Conservation (phyloP, 2,329 filamentous ascomycete species). For the Aspergillus aculeatus region DNA sequence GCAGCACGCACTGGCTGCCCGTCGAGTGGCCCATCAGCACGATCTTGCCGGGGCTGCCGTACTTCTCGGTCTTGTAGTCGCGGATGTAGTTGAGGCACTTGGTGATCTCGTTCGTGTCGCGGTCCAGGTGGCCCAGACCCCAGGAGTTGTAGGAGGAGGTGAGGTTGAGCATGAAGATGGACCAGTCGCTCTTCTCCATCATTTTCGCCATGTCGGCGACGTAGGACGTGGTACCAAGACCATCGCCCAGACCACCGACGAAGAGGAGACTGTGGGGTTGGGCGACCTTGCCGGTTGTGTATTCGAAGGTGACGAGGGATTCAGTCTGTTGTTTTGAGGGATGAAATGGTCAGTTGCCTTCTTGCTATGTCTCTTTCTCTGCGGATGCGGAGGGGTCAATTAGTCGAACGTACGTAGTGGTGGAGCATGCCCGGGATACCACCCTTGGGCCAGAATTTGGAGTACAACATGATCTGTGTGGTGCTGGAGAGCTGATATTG, state of each 20-base stretch:
- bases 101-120: conserved; percentile 55
- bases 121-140: conserved; percentile 52
- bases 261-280: conserved; percentile 54
- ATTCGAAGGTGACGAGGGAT: conserved; percentile 40
- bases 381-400: not conserved
- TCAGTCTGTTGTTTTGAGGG: conserved; percentile 24
- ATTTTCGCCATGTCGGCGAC: conserved; percentile 47
- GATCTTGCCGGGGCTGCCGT: conserved; percentile 47
- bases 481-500: not conserved
- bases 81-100: conserved; percentile 52
- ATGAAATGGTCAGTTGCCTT: conserved; percentile 9
- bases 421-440: conserved; percentile 38
- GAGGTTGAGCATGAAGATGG: conserved; percentile 50
- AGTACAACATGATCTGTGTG: conserved; percentile 26
- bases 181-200: conserved; percentile 51
- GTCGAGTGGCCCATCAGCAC: conserved; percentile 68
- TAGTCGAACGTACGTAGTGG: conserved; percentile 34
- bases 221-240: conserved; percentile 54
- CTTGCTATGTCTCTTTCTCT: not conserved
- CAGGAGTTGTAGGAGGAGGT: conserved; percentile 54
- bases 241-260: conserved; percentile 59
- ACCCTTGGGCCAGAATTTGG: conserved; percentile 38
- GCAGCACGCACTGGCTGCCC: conserved; percentile 65
- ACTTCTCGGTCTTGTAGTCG: conserved; percentile 28
- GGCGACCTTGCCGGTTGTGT: conserved; percentile 24